phyloP scores from a whole-genome alignment of 495 filamentous ascomycete genomes.

The Podospora sp. region DNA sequence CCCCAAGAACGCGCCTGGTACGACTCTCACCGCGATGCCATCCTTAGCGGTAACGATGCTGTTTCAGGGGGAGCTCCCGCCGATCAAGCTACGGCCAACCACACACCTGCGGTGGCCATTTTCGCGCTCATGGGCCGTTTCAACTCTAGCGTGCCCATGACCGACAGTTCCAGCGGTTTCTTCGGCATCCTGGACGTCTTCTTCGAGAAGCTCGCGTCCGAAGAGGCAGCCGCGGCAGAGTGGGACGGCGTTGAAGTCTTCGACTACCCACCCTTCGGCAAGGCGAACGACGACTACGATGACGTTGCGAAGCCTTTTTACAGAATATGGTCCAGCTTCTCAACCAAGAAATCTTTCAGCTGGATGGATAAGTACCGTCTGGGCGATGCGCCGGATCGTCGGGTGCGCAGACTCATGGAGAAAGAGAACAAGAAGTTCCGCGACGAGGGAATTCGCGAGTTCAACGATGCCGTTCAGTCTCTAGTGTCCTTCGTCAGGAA shows the following conservation, averaged over 20 bases:
- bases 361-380: constrained; percentile 86
- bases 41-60: constrained; percentile 66
- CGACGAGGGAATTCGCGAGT: constrained; percentile 80
- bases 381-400: constrained; percentile 84
- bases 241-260: constrained; percentile 58
- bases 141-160: constrained; percentile 72
- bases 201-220: constrained; percentile 78
- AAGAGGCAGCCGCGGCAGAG: constrained; percentile 73
- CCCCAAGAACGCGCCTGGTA: constrained; percentile 97
- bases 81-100: constrained; percentile 63
- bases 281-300: constrained; percentile 66
- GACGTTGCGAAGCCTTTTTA: constrained; percentile 80
- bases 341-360: constrained; percentile 80
- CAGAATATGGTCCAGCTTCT: constrained; percentile 75
- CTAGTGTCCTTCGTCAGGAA: constrained; percentile 91
- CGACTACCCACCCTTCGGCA: constrained; percentile 81
- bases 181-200: constrained; percentile 72
- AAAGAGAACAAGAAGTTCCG: constrained; percentile 91
- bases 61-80: constrained; percentile 44
- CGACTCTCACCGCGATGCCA: constrained; percentile 86
- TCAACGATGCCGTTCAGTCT: constrained; percentile 87
- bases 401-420: constrained; percentile 82
- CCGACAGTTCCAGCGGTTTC: constrained; percentile 77
- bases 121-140: constrained; percentile 73
- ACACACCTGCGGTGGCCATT: constrained; percentile 80